Evolutionary conservation across 139 green algal species (phyloP), one percentile per base, ranked within the genome.

Genomic region (Eudorina sp.): DNA sequence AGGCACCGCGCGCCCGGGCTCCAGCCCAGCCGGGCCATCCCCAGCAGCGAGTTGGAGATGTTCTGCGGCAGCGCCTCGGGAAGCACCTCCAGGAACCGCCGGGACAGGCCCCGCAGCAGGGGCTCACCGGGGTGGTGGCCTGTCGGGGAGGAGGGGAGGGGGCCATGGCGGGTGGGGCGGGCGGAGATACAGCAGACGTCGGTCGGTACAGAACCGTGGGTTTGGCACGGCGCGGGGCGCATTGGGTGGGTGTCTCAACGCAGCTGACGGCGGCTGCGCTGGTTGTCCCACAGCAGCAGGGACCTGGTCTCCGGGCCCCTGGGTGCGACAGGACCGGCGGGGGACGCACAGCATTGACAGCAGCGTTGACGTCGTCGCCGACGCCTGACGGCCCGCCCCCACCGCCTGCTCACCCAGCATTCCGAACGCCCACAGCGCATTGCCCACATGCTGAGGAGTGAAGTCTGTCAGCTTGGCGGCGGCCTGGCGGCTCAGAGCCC

Each of bases 351-450:
- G n/a, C n/a, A n/a, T n/a, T n/a, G n/a, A n/a, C n/a, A n/a, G n/a
- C n/a, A n/a, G n/a, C n/a, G n/a, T n/a, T n/a, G n/a, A n/a, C n/a
- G n/a, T n/a, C n/a, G n/a, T n/a, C n/a, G n/a, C n/a, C n/a, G n/a
- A n/a, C n/a, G n/a, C n/a, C n/a, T n/a, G n/a, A n/a, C n/a, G n/a
- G n/a, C n/a, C n/a, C n/a, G n/a, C n/a, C n/a, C n/a, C n/a, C n/a
- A n/a, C n/a, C n/a, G n/a, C n/a, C n/a, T n/a, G n/a, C 81, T 64
- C 79, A 87, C 88, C 94, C 72, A 96, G 81, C 88, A 93, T 95
- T 68, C 73, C 88, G 34, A 95, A 88, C 5, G 86, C 93, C 94
- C 94, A 96, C 40, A 95, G 40, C 40, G 92, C 92, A 66, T 92
- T 95, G 84, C 80, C 75, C 85, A 96, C 64, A 83, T 95, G 94